phyloP scores from a whole-genome alignment of 345 rosid species.

The Bruguiera parviflora region DNA sequence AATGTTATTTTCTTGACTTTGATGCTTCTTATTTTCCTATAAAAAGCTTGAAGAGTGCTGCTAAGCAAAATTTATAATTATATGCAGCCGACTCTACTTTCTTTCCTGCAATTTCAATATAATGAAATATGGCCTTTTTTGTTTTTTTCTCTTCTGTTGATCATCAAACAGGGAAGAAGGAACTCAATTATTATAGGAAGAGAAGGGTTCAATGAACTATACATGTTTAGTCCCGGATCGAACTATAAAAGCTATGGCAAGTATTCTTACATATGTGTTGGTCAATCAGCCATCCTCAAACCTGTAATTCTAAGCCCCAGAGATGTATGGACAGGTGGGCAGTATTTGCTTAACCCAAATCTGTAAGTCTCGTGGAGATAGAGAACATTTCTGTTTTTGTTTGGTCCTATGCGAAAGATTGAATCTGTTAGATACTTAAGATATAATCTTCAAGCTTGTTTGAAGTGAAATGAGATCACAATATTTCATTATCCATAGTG shows the following conservation, averaged over 20 bases:
- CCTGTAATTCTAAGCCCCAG: conserved; percentile 58
- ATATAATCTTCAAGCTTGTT: too few relatives aligned
- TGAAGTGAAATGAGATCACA: too few relatives aligned
- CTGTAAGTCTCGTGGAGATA: conserved; percentile 10
- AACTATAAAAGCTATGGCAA: conserved; percentile 56
- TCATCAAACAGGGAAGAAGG: conserved; percentile 62
- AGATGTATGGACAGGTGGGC: conserved; percentile 63
- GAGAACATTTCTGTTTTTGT: too few relatives aligned
- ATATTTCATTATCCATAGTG: too few relatives aligned
- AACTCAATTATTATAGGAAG: conserved; percentile 69
- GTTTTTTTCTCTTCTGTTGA: too few relatives aligned
- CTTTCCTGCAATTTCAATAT: background rate
- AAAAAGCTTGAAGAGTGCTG: background rate
- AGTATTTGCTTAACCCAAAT: conserved; percentile 74
- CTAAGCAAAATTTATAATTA: background rate
- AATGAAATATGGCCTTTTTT: background rate
- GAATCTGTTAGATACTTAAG: too few relatives aligned
- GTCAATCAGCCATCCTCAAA: conserved; percentile 59
- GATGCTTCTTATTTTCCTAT: background rate
- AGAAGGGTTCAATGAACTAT: conserved; percentile 68
- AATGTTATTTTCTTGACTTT: background rate
- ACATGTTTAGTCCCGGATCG: conserved; percentile 83
- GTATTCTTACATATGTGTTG: conserved; percentile 69
- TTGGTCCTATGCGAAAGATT: too few relatives aligned
- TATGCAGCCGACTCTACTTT: background rate